Evolutionary conservation across 345 rosid species (phyloP).

Genomic region (Moringa oleifera): DNA sequence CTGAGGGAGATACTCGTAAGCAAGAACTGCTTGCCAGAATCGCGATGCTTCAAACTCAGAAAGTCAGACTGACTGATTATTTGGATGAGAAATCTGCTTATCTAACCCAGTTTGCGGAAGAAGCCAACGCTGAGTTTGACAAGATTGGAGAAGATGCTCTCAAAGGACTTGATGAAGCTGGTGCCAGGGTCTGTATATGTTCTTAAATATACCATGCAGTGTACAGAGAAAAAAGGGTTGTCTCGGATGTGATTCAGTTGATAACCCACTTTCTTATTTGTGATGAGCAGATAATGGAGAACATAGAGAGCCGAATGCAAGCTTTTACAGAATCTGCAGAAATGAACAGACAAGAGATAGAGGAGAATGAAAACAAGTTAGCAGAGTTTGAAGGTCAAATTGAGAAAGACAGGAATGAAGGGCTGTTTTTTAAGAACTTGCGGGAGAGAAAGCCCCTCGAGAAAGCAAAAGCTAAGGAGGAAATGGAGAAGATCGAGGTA

Average conservation of each 20-base stretch:
- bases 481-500: slow-evolving; percentile 45
- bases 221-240: background rate
- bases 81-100: slow-evolving; percentile 73
- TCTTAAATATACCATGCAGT: slow-evolving; percentile 2
- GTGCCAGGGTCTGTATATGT: slow-evolving; percentile 56
- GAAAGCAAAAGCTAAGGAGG: slow-evolving; percentile 52
- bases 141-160: slow-evolving; percentile 92
- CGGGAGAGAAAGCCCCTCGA: slow-evolving; percentile 46
- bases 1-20: slow-evolving; percentile 62
- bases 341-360: slow-evolving; percentile 54
- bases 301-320: slow-evolving; percentile 77
- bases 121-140: slow-evolving; percentile 74
- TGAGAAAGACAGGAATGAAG: slow-evolving; percentile 62
- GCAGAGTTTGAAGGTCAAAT: slow-evolving; percentile 71
- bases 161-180: slow-evolving; percentile 79
- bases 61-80: slow-evolving; percentile 82
- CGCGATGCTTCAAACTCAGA: slow-evolving; percentile 78
- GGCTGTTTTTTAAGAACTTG: slow-evolving; percentile 83
- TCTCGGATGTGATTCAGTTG: background rate
- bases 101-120: slow-evolving; percentile 79
- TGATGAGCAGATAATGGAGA: slow-evolving; percentile 67
- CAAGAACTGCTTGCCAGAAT: slow-evolving; percentile 84
- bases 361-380: slow-evolving; percentile 52
- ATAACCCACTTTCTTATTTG: slow-evolving; percentile 17
- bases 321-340: slow-evolving; percentile 81